Conservation (phyloP, 2,329 filamentous ascomycete genomes). For the Colletotrichum sansevieriae region DNA sequence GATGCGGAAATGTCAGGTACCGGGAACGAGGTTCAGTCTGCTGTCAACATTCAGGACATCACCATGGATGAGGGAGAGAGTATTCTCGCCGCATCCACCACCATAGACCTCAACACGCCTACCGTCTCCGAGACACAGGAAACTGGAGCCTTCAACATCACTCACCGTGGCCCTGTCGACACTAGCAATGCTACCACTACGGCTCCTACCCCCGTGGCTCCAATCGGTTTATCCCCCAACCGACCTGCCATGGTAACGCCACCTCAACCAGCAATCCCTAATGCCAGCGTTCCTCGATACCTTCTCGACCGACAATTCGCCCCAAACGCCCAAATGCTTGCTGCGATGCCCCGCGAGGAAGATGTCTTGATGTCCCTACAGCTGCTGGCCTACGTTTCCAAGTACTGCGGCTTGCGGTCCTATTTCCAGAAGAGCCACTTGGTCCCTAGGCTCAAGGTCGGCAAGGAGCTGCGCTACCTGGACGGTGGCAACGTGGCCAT, state of each 20-base stretch:
- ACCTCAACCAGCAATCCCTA: slow-evolving; percentile 80
- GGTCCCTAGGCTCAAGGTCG: slow-evolving; percentile 91
- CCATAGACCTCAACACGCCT: slow-evolving; percentile 80
- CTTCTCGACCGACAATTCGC: slow-evolving; percentile 80
- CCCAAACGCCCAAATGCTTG: slow-evolving; percentile 80
- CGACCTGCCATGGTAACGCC: slow-evolving; percentile 77
- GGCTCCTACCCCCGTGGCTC: slow-evolving; percentile 73
- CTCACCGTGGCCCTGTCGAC: slow-evolving; percentile 85
- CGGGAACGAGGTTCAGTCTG: slow-evolving; percentile 78
- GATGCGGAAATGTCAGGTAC: slow-evolving; percentile 85
- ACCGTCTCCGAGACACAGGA: slow-evolving; percentile 88
- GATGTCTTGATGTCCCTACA: slow-evolving; percentile 98
- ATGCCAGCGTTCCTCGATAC: slow-evolving; percentile 81
- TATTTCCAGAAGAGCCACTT: slow-evolving; percentile 97
- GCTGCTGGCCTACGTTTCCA: slow-evolving; percentile 95
- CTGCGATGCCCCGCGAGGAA: slow-evolving; percentile 95
- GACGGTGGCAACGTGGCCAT: slow-evolving; percentile 74
- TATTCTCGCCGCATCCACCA: slow-evolving; percentile 77
- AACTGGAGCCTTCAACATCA: slow-evolving; percentile 93
- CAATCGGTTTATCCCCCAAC: slow-evolving; percentile 80
- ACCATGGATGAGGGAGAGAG: slow-evolving; percentile 83
- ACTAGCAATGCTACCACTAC: slow-evolving; percentile 84
- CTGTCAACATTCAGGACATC: slow-evolving; percentile 88
- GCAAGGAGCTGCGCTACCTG: slow-evolving; percentile 83
- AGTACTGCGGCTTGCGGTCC: slow-evolving; percentile 95